Evolutionary conservation across 768 basidiomycete genomes (phyloP).

Genomic region (Lactarius vividus): DNA sequence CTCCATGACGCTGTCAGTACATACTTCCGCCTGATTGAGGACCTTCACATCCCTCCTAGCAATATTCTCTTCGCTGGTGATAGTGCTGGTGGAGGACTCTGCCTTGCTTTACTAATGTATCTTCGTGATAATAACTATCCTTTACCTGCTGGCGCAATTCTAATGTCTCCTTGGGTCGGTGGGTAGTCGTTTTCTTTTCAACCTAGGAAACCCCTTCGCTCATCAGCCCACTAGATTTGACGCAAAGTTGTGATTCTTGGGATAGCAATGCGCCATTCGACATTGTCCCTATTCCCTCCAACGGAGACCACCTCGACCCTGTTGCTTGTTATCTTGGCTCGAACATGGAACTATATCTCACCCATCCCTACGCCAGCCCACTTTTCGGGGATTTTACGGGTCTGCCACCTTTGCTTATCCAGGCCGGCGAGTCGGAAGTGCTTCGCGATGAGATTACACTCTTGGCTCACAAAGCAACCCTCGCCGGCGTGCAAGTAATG

Average conservation of each 20-base stretch:
- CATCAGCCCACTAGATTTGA: slow-evolving; percentile 58
- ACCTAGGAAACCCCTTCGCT: slow-evolving; percentile 4
- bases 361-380: slow-evolving; percentile 95
- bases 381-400: slow-evolving; percentile 87
- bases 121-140: slow-evolving; percentile 88
- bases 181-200: slow-evolving; percentile 37
- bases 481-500: slow-evolving; percentile 80
- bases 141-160: slow-evolving; percentile 78
- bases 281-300: slow-evolving; percentile 68
- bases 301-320: slow-evolving; percentile 86
- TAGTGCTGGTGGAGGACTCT: slow-evolving; percentile 89
- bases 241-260: slow-evolving; percentile 98
- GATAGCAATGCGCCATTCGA: slow-evolving; percentile 88
- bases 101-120: slow-evolving; percentile 87
- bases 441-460: slow-evolving; percentile 92
- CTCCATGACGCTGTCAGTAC: slow-evolving; percentile 81
- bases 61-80: slow-evolving; percentile 90
- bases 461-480: slow-evolving; percentile 87
- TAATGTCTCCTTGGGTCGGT: slow-evolving; percentile 97
- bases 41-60: slow-evolving; percentile 86
- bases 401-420: slow-evolving; percentile 87
- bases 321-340: slow-evolving; percentile 92
- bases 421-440: slow-evolving; percentile 92
- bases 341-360: slow-evolving; percentile 74
- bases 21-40: slow-evolving; percentile 84